Base-by-base conservation (phyloP, 1,284 basidiomycete species). In the Cryptococcus hybrid region DNA sequence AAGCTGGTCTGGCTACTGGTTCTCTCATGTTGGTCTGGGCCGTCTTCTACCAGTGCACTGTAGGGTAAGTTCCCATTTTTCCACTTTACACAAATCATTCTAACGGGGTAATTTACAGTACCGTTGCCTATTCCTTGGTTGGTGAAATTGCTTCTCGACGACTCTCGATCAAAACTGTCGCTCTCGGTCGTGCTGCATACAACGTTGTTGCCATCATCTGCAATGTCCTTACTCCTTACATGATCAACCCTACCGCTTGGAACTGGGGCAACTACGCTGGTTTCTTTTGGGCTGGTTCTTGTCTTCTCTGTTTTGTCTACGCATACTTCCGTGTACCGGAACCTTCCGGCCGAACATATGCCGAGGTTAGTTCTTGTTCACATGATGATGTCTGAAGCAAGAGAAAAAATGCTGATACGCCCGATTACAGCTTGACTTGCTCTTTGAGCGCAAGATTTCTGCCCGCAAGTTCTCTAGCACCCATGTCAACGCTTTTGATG, bases 111-210 rank as follows among this genome's bases (percentile, higher is more conserved):
- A 1, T 5, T 7, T 5, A 9, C 40, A 62, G 61, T 12, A 68
- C 67, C 38, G 58, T 71, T 47, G 65, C 61, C 12, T 80, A 78
- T 67, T 76, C 74, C 44, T 68, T 82, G 50, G 80, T 82, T 7
- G 77, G 79, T 13, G 81, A 82, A 55, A 68, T 82, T 45, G 71
- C 78, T 0, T 78, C 80, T n/a, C 77, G 79, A 15, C 74, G 80
- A 30, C 73, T 82, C 5, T 71, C 78, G 47, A 77, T 80, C 63
- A 84, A 84, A 74, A 81, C 82, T 1, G 77, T 83, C 60, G 82
- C 79, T 0, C 74, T 84, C 30, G 78, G 80, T 37, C 77, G 83
- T 50, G 70, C 68, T 53, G 60, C 67, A 1, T 78, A 77, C 67
- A 71, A 72, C 57, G 58, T 73, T 48, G 76, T 79, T 64, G 81